Evolutionary conservation across 306 rosid species (phyloP).

Genomic region (Trichosanthes cucumerina): DNA sequence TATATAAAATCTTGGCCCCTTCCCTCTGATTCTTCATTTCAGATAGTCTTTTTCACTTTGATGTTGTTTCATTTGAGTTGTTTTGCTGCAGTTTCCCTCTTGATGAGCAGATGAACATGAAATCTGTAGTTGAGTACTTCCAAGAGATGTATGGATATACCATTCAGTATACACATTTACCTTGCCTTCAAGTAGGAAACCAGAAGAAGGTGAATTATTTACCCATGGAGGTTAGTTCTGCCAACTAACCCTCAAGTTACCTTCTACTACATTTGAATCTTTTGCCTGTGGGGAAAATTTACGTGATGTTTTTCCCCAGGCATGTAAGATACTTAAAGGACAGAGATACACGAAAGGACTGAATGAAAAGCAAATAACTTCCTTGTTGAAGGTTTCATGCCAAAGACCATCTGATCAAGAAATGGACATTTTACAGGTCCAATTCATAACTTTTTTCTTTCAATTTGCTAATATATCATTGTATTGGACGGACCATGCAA

Average conservation of each 20-base stretch:
- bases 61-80: neutral
- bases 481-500: neutral
- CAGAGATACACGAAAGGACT: slow-evolving; percentile 81
- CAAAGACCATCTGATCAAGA: slow-evolving; percentile 91
- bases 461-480: neutral
- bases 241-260: neutral
- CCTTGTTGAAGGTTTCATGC: slow-evolving; percentile 80
- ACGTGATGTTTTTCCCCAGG: slow-evolving; percentile 28
- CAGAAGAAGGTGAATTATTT: slow-evolving; percentile 75
- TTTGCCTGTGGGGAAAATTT: neutral
- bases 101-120: slow-evolving; percentile 80
- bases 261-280: neutral
- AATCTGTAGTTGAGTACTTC: slow-evolving; percentile 88
- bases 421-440: slow-evolving; percentile 70
- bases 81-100: slow-evolving; percentile 66
- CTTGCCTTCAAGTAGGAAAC: slow-evolving; percentile 93
- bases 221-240: slow-evolving; percentile 78
- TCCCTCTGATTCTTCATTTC: neutral
- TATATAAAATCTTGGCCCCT: slow-evolving; percentile 20
- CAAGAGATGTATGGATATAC: slow-evolving; percentile 62
- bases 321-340: slow-evolving; percentile 91
- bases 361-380: slow-evolving; percentile 83
- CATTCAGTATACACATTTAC: slow-evolving; percentile 83
- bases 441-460: neutral
- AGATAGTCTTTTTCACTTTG: neutral